Evolutionary conservation across 1,284 basidiomycete species (phyloP).

Genomic region (Clitocybe nebularis): DNA sequence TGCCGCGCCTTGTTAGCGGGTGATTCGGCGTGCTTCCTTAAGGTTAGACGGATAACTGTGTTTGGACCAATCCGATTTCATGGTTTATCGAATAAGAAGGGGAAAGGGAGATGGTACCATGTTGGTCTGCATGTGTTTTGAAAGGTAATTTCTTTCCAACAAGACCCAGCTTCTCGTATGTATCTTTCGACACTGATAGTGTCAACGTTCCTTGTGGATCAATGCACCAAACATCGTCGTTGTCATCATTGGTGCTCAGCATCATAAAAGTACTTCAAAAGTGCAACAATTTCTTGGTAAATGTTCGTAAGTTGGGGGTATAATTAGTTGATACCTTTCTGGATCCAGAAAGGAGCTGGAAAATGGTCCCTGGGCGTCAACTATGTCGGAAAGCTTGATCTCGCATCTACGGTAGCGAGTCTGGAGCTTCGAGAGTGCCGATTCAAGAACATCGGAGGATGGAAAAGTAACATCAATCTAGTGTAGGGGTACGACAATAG

Average conservation of each 20-base stretch:
- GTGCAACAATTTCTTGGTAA: neutral
- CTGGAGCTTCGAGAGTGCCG: slow-evolving; percentile 33
- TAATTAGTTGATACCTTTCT: neutral
- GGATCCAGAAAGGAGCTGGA: slow-evolving; percentile 11
- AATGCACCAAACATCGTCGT: slow-evolving; percentile 61
- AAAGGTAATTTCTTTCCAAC: slow-evolving; percentile 48
- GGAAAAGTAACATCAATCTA: slow-evolving; percentile 58
- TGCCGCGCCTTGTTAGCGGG: slow-evolving; percentile 29
- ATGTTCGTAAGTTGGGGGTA: neutral
- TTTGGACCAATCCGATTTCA: no score
- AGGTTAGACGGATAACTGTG: slow-evolving; percentile 42
- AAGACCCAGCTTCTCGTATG: slow-evolving; percentile 56
- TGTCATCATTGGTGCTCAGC: slow-evolving; percentile 29
- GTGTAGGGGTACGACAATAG: neutral
- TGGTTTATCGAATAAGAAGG: no score
- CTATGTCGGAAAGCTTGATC: slow-evolving; percentile 38
- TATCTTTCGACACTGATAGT: slow-evolving; percentile 47
- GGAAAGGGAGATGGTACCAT: slow-evolving; percentile 48
- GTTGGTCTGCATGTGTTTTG: slow-evolving; percentile 39
- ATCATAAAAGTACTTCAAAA: slow-evolving; percentile 28
- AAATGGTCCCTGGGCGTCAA: slow-evolving; percentile 27
- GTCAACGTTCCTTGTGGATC: slow-evolving; percentile 55
- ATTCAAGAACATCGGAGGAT: slow-evolving; percentile 30
- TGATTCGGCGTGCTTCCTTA: slow-evolving; percentile 33
- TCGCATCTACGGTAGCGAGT: slow-evolving; percentile 39